Evolutionary conservation across 1,284 basidiomycete genomes (phyloP), one percentile per base, ranked within the genome.

Genomic region (Sanguinoderma infundibulare): DNA sequence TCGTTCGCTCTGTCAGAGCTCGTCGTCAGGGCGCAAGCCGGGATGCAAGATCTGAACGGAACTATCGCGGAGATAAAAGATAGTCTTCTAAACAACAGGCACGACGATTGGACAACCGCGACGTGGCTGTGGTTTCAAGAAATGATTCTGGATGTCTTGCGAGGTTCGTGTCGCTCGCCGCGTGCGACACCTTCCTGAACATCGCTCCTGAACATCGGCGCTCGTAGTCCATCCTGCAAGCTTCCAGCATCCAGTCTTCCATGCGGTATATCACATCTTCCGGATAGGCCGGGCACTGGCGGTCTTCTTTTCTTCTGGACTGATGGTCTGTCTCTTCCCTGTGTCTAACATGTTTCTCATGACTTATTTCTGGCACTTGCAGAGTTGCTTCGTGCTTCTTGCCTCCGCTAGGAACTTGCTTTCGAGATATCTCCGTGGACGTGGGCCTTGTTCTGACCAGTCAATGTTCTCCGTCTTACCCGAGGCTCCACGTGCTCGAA

Each of bases 1-100:
- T 69, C 70, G 20, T 66, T 68, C 22, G 69, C 73, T 1, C 62
- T 87, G 28, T 66, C 73, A 6, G 70, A 72, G 17, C 70, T 85
- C 24, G 75, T 79, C 1, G 67, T 72, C 39, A 75, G 73, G 9
- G 74, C 81, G 0, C 76, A 76, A 28, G 58, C 59, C 1, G 83
- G 83, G 60, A 73, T 86, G 55, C 69, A 73, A 58, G 78, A 75
- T 54, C 79, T 86, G 61, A 86, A 84, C 61, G 70, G 66, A 9
- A 82, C 84, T 32, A 73, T 82, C 5, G 62, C 70, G 22, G 72
- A 72, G 9, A 63, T 83, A 52, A 75, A 72, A 34, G 69, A 74
- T 32, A 67, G 69, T 22, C 65, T 76, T 35, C 52, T 59, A 28
- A 36, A 51, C 24, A 49, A 52, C 22, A 12, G 32, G 30, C 28